Conservation (phyloP, 176 grass and related monocot species). For the Saccharum spontaneum region DNA sequence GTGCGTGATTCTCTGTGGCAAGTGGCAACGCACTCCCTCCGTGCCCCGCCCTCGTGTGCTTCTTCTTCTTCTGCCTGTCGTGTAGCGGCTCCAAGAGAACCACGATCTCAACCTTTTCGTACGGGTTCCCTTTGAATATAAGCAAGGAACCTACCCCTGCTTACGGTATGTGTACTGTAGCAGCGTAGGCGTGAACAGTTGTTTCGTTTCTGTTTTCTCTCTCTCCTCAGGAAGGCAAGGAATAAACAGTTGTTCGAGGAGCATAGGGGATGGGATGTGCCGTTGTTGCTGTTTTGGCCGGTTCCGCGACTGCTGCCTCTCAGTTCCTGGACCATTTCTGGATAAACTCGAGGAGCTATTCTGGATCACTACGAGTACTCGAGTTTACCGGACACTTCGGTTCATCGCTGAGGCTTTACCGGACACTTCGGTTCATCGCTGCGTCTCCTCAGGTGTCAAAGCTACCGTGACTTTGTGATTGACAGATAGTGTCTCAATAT, state of each 20-base stretch:
- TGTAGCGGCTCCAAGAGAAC: not conserved
- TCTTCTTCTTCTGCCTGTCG: not conserved
- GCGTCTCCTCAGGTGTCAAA: not conserved
- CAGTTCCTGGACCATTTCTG: not conserved
- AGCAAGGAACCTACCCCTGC: no score
- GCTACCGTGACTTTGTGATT: no score
- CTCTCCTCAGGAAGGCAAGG: not conserved
- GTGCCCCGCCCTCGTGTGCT: no score
- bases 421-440: not conserved
- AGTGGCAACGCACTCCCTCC: not conserved
- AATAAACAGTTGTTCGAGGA: slow-evolving; percentile 18
- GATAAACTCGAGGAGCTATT: not conserved
- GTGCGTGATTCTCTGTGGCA: not conserved
- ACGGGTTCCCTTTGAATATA: no score
- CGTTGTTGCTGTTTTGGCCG: not conserved
- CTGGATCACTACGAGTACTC: not conserved
- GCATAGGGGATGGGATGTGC: no score
- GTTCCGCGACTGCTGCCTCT: not conserved
- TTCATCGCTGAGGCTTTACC: not conserved
- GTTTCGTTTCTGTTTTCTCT: not conserved
- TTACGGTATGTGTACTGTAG: no score
- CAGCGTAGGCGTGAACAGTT: no score
- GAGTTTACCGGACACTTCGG: not conserved
- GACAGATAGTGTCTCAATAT: no score
- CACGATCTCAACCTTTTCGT: no score